phyloP scores from a whole-genome alignment of 495 filamentous ascomycete genomes.

The Penicillium mononematosum region DNA sequence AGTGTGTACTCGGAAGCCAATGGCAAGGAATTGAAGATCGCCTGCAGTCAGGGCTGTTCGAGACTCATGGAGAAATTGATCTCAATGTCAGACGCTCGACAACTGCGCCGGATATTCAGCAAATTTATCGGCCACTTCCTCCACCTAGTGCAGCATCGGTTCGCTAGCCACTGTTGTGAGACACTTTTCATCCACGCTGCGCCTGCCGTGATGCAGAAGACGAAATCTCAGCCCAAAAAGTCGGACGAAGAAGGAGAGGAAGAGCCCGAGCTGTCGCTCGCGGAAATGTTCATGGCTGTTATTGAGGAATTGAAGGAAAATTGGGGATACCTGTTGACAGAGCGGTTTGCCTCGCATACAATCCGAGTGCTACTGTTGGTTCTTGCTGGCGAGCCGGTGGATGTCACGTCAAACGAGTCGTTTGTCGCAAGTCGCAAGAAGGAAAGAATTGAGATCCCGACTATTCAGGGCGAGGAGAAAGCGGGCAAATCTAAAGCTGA shows the following conservation, averaged over 20 bases:
- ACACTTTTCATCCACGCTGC: slow-evolving; percentile 83
- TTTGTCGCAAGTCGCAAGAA: slow-evolving; percentile 86
- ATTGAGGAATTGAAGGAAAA: slow-evolving; percentile 81
- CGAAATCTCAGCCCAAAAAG: slow-evolving; percentile 46
- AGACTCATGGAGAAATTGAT: slow-evolving; percentile 90
- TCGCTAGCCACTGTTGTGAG: slow-evolving; percentile 96
- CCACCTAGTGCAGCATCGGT: slow-evolving; percentile 86
- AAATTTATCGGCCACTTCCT: slow-evolving; percentile 88
- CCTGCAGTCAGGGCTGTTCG: slow-evolving; percentile 91
- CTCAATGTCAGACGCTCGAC: slow-evolving; percentile 69
- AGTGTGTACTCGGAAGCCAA: slow-evolving; percentile 83
- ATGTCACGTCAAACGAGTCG: slow-evolving; percentile 60
- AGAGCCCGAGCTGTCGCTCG: slow-evolving; percentile 61
- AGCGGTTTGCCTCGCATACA: slow-evolving; percentile 87
- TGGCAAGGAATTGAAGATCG: slow-evolving; percentile 94
- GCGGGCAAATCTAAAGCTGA: slow-evolving; percentile 28
- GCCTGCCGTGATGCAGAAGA: slow-evolving; percentile 65
- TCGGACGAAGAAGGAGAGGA: slow-evolving; percentile 34
- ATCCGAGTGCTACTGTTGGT: slow-evolving; percentile 82
- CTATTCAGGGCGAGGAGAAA: slow-evolving; percentile 35
- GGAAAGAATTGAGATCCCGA: slow-evolving; percentile 63
- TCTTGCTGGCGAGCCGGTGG: slow-evolving; percentile 76
- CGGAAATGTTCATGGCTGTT: slow-evolving; percentile 77
- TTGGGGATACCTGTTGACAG: slow-evolving; percentile 78
- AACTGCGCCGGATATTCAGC: slow-evolving; percentile 81